Evolutionary conservation across 441 rosid species (phyloP).

Genomic region (Erodium texanum): DNA sequence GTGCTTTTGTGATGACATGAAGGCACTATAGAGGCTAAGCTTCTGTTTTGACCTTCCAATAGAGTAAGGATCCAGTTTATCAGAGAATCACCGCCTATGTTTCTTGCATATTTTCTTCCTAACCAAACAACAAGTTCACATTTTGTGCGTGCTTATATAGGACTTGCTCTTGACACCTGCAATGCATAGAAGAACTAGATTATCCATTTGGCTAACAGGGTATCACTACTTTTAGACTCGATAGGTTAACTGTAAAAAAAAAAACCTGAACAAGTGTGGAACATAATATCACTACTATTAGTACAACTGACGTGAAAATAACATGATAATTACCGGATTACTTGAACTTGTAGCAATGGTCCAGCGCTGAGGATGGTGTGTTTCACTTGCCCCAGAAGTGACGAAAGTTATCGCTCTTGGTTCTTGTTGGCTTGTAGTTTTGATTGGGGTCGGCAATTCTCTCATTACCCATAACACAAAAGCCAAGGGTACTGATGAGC

Average conservation of each 20-base stretch:
- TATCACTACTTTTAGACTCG: no score
- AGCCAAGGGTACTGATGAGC: slow-evolving; percentile 42
- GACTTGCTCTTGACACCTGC: not conserved
- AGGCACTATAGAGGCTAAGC: no score
- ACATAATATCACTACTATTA: no score
- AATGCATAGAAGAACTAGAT: no score
- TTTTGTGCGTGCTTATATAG: not conserved
- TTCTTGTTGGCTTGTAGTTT: slow-evolving; percentile 27
- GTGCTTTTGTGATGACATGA: no score
- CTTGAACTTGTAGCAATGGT: slow-evolving; percentile 30
- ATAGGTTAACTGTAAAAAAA: no score
- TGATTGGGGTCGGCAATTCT: slow-evolving; percentile 39
- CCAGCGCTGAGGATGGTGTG: slow-evolving; percentile 23
- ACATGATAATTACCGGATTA: slow-evolving; percentile 26
- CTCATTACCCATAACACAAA: slow-evolving; percentile 44
- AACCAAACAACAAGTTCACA: not conserved
- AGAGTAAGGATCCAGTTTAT: no score
- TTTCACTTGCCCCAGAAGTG: slow-evolving; percentile 22
- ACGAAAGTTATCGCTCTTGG: slow-evolving; percentile 31
- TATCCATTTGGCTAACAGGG: no score
- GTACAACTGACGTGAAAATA: no score
- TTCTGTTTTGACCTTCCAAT: no score
- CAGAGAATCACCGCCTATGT: not conserved
- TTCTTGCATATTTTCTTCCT: not conserved
- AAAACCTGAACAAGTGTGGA: no score